phyloP scores from a whole-genome alignment of 75 land plant species.

The Adiantum capillusveneris region DNA sequence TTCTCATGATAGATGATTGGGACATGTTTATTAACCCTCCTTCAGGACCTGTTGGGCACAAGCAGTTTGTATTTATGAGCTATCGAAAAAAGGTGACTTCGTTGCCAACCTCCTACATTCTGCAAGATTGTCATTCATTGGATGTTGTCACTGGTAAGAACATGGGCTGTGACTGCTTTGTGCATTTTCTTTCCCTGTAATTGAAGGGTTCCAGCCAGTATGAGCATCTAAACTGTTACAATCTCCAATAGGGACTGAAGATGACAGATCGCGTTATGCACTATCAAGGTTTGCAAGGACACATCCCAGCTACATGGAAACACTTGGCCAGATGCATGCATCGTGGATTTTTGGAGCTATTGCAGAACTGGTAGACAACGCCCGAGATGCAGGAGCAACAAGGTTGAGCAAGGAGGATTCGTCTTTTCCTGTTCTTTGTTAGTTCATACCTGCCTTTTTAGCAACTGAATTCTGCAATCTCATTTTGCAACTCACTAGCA shows the following conservation, averaged over 20 bases:
- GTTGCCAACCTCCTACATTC: neutral
- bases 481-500: too few species aligned
- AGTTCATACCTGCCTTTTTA: too few species aligned
- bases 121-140: neutral
- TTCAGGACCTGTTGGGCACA: neutral
- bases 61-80: neutral
- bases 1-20: neutral
- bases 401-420: too few species aligned
- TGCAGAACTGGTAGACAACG: slow-evolving; percentile 73
- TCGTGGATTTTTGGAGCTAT: slow-evolving; percentile 72
- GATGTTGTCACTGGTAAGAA: too few species aligned
- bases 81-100: neutral
- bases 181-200: too few species aligned
- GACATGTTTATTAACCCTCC: neutral
- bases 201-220: too few species aligned
- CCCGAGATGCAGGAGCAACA: slow-evolving; percentile 59
- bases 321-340: slow-evolving; percentile 54
- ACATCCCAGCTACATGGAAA: slow-evolving; percentile 45
- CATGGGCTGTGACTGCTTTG: too few species aligned
- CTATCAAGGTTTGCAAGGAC: slow-evolving; percentile 11
- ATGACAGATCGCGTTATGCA: too few species aligned
- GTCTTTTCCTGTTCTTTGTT: too few species aligned
- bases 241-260: neutral
- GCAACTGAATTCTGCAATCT: too few species aligned
- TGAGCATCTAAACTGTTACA: too few species aligned